phyloP scores from a whole-genome alignment of 2,329 filamentous ascomycete species.

The Fusarium sp. region DNA sequence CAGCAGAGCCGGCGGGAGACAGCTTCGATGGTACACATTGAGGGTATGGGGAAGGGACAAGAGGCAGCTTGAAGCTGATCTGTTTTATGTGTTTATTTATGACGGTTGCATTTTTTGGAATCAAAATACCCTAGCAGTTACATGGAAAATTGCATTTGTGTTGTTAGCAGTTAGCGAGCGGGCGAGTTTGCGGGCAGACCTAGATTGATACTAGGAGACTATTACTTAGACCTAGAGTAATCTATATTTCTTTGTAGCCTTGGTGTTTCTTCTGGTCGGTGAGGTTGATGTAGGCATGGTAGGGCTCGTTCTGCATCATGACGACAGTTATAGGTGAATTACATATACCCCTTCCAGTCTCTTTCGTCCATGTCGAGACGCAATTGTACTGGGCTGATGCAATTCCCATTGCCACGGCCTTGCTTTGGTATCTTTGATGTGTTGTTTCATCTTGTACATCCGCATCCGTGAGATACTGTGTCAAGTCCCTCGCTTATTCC shows the following conservation, averaged over 20 bases:
- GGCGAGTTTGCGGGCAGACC: constrained; percentile 7
- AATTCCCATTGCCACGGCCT: not conserved
- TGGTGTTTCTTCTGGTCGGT: not conserved
- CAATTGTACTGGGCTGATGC: not conserved
- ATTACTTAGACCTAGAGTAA: constrained; percentile 12
- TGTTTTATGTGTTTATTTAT: constrained; percentile 29
- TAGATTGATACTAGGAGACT: constrained; percentile 28
- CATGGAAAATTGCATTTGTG: constrained; percentile 27
- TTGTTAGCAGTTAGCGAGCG: constrained; percentile 27
- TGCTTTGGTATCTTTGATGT: not conserved
- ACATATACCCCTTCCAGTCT: not conserved
- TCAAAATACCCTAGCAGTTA: constrained; percentile 39
- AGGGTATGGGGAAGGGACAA: constrained; percentile 9
- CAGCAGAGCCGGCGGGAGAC: not conserved
- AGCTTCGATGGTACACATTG: constrained; percentile 5
- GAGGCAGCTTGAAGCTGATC: constrained; percentile 16
- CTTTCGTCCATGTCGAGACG: not conserved
- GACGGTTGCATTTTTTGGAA: constrained; percentile 18
- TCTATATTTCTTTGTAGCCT: not conserved
- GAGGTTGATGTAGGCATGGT: not conserved
- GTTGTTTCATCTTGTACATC: constrained; percentile 11
- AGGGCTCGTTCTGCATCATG: not conserved
- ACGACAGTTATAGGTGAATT: not conserved
- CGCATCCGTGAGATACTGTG: constrained; percentile 27
- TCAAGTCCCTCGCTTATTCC: constrained; percentile 8